Evolutionary conservation across 352 stramenopile species (phyloP).

Genomic region (Phytophthora syringae): DNA sequence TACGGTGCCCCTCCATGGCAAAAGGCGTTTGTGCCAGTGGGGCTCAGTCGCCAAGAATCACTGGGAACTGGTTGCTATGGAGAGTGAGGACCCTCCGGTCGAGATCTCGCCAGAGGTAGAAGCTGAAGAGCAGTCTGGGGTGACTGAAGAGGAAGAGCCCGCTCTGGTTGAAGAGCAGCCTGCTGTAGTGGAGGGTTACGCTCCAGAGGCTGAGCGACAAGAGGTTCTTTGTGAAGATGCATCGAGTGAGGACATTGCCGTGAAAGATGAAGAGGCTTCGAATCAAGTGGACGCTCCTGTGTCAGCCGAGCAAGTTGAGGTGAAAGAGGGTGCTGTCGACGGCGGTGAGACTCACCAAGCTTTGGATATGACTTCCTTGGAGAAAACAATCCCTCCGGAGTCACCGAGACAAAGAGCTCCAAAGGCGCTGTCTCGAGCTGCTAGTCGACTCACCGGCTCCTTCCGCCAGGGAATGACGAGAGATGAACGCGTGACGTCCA

Average conservation of each 20-base stretch:
- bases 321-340: slow-evolving; percentile 5
- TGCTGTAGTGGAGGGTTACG: too few species aligned
- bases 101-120: neutral
- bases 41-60: slow-evolving; percentile 15
- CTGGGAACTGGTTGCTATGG: slow-evolving; percentile 1
- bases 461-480: slow-evolving; percentile 17
- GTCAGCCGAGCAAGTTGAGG: slow-evolving; percentile 3
- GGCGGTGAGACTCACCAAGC: slow-evolving; percentile 13
- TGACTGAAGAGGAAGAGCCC: neutral
- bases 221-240: neutral
- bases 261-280: neutral
- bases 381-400: slow-evolving; percentile 9
- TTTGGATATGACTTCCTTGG: slow-evolving; percentile 25
- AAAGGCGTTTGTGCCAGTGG: slow-evolving; percentile 5
- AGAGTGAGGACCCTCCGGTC: slow-evolving; percentile 5
- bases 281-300: slow-evolving; percentile 4
- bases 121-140: neutral
- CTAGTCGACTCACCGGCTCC: slow-evolving; percentile 12
- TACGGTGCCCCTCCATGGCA: slow-evolving; percentile 3
- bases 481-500: slow-evolving; percentile 26
- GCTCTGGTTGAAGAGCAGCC: neutral
- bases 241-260: neutral
- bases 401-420: slow-evolving; percentile 1
- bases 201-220: neutral
- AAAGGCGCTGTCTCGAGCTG: neutral